phyloP scores from a whole-genome alignment of 352 stramenopile species.

The Aphanomyces euteiches region DNA sequence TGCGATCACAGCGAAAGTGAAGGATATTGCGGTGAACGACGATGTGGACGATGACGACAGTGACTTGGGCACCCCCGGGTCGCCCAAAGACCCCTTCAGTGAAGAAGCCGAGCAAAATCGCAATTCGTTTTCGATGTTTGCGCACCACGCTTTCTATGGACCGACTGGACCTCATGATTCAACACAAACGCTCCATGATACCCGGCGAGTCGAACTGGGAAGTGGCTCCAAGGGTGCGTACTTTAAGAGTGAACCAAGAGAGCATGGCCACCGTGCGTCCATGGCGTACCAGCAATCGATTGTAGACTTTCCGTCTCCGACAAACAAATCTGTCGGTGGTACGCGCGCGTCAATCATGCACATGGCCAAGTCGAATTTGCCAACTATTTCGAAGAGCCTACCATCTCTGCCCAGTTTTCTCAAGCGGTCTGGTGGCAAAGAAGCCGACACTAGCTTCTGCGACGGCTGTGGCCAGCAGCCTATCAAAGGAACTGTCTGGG shows the following conservation, averaged over 20 bases:
- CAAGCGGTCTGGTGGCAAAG: not conserved
- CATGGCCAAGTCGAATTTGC: slow-evolving; percentile 25
- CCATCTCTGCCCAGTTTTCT: slow-evolving; percentile 17
- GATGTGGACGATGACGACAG: slow-evolving; percentile 19
- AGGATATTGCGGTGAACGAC: slow-evolving; percentile 13
- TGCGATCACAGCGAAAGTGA: not conserved
- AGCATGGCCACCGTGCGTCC: slow-evolving; percentile 1
- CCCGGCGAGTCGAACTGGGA: slow-evolving; percentile 16
- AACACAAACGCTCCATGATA: slow-evolving; percentile 9
- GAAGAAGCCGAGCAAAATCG: not conserved
- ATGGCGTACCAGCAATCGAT: slow-evolving; percentile 26
- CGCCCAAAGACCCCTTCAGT: slow-evolving; percentile 22
- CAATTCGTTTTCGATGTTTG: slow-evolving; percentile 7
- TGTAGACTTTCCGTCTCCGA: slow-evolving; percentile 12
- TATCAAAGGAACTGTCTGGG: slow-evolving; percentile 61
- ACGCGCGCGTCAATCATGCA: slow-evolving; percentile 14
- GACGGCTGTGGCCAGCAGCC: slow-evolving; percentile 69
- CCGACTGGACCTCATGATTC: not conserved
- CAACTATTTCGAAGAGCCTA: slow-evolving; percentile 26
- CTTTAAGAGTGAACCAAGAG: slow-evolving; percentile 24
- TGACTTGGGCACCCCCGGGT: slow-evolving; percentile 13
- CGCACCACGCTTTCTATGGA: slow-evolving; percentile 22
- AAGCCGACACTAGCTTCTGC: slow-evolving; percentile 41
- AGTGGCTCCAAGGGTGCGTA: not conserved
- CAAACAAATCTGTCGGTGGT: slow-evolving; percentile 16